A percentile compares a stretch with the other conserved stretches of the same genome.
Evolutionary conservation across 1,139 yeast genomes (phyloP).

Genomic region (Diutina catenulata): DNA sequence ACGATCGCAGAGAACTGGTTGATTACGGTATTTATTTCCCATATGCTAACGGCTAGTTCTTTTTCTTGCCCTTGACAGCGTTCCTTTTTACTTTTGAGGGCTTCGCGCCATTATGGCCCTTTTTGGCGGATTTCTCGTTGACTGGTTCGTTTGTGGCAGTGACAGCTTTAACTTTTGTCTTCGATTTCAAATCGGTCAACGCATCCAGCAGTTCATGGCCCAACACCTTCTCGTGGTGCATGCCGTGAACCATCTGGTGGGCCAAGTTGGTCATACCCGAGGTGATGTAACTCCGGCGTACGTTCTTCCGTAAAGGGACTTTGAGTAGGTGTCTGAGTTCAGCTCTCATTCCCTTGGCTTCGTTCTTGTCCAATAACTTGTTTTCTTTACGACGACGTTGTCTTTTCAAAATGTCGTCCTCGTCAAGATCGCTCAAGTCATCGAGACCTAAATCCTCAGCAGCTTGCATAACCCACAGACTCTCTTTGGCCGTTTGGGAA

Average conservation of each 20-base stretch:
- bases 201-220: slow-evolving; percentile 68
- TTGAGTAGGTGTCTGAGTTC: slow-evolving; percentile 47
- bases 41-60: no score
- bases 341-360: slow-evolving; percentile 34
- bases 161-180: no score
- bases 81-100: no score
- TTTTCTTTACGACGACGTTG: slow-evolving; percentile 50
- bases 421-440: slow-evolving; percentile 50
- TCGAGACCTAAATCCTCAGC: slow-evolving; percentile 90
- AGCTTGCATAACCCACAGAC: slow-evolving; percentile 76
- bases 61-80: no score
- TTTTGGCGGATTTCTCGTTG: no score
- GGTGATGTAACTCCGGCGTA: slow-evolving; percentile 68
- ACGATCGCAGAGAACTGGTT: no score
- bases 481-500: slow-evolving; percentile 56
- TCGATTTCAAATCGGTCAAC: slow-evolving; percentile 43
- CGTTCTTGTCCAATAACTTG: slow-evolving; percentile 40
- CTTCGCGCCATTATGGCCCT: no score
- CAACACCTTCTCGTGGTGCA: slow-evolving; percentile 55
- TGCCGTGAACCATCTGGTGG: slow-evolving; percentile 64
- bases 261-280: slow-evolving; percentile 81
- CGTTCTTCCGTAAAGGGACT: slow-evolving; percentile 54
- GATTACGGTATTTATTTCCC: no score
- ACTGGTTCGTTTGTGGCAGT: no score
- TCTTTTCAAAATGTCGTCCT: slow-evolving; percentile 56